Evolutionary conservation across 371 early-diverging fungal genomes (phyloP), one percentile per base, ranked within the genome.

Genomic region (Massospora cicadina): DNA sequence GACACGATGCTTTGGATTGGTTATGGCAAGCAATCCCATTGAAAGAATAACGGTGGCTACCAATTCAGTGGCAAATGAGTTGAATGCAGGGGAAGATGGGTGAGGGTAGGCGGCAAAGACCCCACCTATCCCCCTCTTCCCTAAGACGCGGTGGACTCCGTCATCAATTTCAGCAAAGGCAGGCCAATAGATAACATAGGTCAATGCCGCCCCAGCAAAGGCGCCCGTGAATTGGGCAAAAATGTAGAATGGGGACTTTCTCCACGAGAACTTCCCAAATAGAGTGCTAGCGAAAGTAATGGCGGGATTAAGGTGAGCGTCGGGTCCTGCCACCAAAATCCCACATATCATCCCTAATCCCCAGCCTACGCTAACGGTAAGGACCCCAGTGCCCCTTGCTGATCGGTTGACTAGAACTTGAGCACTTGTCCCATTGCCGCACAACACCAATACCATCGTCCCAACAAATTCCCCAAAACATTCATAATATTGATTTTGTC

Each of bases 381-480:
- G 56, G 68, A 69, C 75, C 7, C 69, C 60, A 17, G 65, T 65
- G 12, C 54, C 60, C 53, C 33, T 62, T 13, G 23, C 30, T 2
- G 58, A 60, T 57, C 53, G 28, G 32, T 55, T 65, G 24, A 67
- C 60, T 1, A 64, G 68, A 63, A 74, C 72, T 69, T 81, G 80
- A 28, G 83, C 83, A 26, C 82, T 76, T 26, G 80, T 80, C 27
- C 85, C 86, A 67, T 79, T 75, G 17, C 85, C 83, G 55, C 89
- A 77, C 33, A 84, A 57, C 13, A 89, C 74, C 53, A 90, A 73
- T 23, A 88, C 70, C 64, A 83, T 72, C 12, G 91, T 90, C 30
- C 90, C 90, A 65, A 88, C 74, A 67, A 88, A 87, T 76, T 90
- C 91, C 58, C 87, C 89, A 32, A 89, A 70, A 54, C 79, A 81